A percentile compares a stretch with the other conserved stretches of the same genome.
phyloP scores from a whole-genome alignment of 1,139 yeast species.

The Nakaseomyces sp. region DNA sequence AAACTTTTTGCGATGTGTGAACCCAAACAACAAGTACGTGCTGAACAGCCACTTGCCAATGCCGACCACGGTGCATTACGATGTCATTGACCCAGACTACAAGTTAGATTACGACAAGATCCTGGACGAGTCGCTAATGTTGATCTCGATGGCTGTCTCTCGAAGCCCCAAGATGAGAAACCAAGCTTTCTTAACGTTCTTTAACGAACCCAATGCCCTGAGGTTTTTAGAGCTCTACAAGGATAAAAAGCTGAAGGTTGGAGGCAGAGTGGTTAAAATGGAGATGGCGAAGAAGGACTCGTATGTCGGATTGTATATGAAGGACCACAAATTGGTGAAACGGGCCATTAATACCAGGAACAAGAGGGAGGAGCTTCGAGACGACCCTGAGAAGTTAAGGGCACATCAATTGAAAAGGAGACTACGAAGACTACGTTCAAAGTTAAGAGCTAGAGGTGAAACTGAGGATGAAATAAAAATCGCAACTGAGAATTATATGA shows the following conservation, averaged over 20 bases:
- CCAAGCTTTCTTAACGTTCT: slow-evolving; percentile 77
- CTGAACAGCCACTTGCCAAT: slow-evolving; percentile 10
- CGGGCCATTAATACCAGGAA: slow-evolving; percentile 17
- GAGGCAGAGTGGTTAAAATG: slow-evolving; percentile 47
- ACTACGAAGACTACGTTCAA: slow-evolving; percentile 20
- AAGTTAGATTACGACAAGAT: neutral
- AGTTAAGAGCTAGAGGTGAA: slow-evolving; percentile 18
- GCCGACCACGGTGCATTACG: slow-evolving; percentile 11
- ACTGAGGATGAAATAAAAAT: slow-evolving; percentile 13
- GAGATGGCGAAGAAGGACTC: slow-evolving; percentile 36
- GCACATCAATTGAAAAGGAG: slow-evolving; percentile 21
- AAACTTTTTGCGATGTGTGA: slow-evolving; percentile 16
- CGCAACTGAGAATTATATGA: slow-evolving; percentile 9
- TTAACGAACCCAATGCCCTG: slow-evolving; percentile 37
- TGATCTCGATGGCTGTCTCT: slow-evolving; percentile 20
- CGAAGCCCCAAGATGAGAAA: slow-evolving; percentile 47
- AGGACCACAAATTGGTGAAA: slow-evolving; percentile 15
- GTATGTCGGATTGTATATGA: slow-evolving; percentile 16
- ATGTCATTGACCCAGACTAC: slow-evolving; percentile 1
- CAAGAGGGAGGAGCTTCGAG: slow-evolving; percentile 12
- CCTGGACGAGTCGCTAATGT: slow-evolving; percentile 17
- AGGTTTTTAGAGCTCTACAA: slow-evolving; percentile 40
- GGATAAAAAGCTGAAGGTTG: slow-evolving; percentile 37
- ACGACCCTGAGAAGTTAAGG: slow-evolving; percentile 12
- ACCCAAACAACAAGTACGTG: slow-evolving; percentile 16